These are phyloP conservation scores for Diaporthe citri DNA, from an alignment of 2,329 filamentous ascomycete species.

Conservation along the genomic window DNA sequence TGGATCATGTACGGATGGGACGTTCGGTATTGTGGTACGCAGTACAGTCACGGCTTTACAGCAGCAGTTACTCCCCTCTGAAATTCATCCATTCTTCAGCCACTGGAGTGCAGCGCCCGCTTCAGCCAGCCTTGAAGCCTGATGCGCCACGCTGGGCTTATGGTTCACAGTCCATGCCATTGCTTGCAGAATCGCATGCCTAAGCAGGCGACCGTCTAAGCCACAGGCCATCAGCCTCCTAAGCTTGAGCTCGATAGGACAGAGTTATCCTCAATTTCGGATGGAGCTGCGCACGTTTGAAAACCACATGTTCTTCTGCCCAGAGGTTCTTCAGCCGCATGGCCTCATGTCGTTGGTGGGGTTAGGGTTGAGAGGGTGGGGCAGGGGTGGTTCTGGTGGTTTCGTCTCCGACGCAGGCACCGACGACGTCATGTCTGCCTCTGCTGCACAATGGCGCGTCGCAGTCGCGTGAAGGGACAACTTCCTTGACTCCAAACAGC, in stretches of 20 bases:
- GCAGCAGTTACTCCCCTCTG: neutral
- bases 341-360: neutral
- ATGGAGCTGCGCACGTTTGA: too few species aligned
- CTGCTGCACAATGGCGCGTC: neutral
- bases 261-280: too few species aligned
- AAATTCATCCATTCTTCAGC: neutral
- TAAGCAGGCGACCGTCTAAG: neutral
- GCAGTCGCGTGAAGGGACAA: neutral
- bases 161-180: neutral
- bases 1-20: neutral
- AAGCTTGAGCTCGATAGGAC: neutral
- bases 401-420: neutral
- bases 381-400: neutral
- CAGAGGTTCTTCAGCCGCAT: too few species aligned
- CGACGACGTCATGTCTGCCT: conserved; percentile 4
- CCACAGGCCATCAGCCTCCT: neutral
- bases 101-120: neutral
- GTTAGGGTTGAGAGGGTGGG: conserved; percentile 6
- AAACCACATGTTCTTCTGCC: too few species aligned
- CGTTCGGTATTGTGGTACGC: neutral
- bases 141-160: neutral
- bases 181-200: too few species aligned
- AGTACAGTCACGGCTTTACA: neutral
- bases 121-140: neutral
- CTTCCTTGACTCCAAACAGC: neutral